Evolutionary conservation across 805 yeast genomes (phyloP).

Genomic region (Torulaspora microellipsoides): DNA sequence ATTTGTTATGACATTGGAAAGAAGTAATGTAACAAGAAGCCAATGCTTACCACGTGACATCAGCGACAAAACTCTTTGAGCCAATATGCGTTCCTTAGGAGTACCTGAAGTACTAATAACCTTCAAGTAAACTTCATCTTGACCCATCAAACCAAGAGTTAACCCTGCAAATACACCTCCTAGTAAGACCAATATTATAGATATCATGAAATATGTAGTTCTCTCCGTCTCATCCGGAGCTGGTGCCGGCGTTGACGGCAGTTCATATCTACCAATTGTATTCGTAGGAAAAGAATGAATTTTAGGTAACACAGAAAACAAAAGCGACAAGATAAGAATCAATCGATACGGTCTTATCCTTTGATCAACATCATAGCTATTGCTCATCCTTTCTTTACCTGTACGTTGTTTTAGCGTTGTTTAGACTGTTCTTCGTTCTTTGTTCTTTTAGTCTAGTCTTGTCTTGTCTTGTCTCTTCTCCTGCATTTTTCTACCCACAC

Average conservation of each 20-base stretch:
- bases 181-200: slow-evolving; percentile 58
- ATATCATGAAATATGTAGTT: slow-evolving; percentile 44
- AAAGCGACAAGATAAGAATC: too few relatives aligned
- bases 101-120: slow-evolving; percentile 91
- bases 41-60: slow-evolving; percentile 89
- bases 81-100: slow-evolving; percentile 57
- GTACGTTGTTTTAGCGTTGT: too few relatives aligned
- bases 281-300: too few relatives aligned
- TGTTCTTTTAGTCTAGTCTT: too few relatives aligned
- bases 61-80: slow-evolving; percentile 65
- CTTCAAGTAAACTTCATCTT: slow-evolving; percentile 89
- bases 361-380: too few relatives aligned
- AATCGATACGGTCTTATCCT: too few relatives aligned
- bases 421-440: too few relatives aligned
- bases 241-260: not conserved
- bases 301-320: too few relatives aligned
- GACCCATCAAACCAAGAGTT: slow-evolving; percentile 97
- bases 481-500: too few relatives aligned
- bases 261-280: too few relatives aligned
- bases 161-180: slow-evolving; percentile 94
- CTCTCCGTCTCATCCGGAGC: not conserved
- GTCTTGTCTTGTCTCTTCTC: too few relatives aligned
- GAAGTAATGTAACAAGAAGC: slow-evolving; percentile 83
- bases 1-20: slow-evolving; percentile 87
- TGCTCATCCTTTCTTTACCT: too few relatives aligned